phyloP scores from a whole-genome alignment of 2,329 filamentous ascomycete genomes.

The Aspergillus phoenicis region DNA sequence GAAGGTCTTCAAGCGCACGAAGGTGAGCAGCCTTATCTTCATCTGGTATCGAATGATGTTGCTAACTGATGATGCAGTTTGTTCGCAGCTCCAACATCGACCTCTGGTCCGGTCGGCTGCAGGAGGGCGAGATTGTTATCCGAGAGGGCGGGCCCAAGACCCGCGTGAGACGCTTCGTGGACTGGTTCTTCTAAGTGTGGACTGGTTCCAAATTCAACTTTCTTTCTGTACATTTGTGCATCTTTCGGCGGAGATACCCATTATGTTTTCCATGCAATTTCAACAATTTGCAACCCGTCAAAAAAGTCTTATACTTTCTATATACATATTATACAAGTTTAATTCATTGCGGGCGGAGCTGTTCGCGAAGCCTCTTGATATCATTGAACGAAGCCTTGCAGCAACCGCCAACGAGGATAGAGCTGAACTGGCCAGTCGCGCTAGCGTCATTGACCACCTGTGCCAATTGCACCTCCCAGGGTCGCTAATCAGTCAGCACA shows the following conservation, averaged over 20 bases:
- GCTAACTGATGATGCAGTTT: conserved; percentile 20
- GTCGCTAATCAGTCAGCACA: conserved; percentile 24
- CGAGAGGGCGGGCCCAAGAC: conserved; percentile 21
- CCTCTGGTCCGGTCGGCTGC: conserved; percentile 36
- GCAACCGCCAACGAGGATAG: conserved; percentile 50
- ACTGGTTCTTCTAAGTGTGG: conserved; percentile 30
- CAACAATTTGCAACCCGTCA: not conserved
- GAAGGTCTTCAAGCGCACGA: conserved; percentile 45
- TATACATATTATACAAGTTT: not conserved
- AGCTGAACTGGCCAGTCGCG: conserved; percentile 30
- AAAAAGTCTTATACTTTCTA: not conserved
- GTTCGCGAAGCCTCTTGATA: conserved; percentile 34
- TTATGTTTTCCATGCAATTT: conserved; percentile 12
- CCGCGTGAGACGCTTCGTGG: conserved; percentile 26
- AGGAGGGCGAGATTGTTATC: conserved; percentile 32
- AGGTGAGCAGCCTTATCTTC: conserved; percentile 31
- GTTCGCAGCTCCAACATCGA: conserved; percentile 31
- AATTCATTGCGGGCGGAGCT: conserved; percentile 15
- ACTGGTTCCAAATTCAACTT: not conserved
- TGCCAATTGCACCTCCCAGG: conserved; percentile 43
- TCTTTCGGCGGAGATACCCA: conserved; percentile 20
- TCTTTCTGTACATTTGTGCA: conserved; percentile 24
- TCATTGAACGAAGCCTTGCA: conserved; percentile 48
- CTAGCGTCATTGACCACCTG: conserved; percentile 35
- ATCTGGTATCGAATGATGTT: not conserved